A percentile compares a stretch with the other conserved stretches of the same genome.
phyloP scores from a whole-genome alignment of 2,329 filamentous ascomycete species.

The Colletotrichum sp. region DNA sequence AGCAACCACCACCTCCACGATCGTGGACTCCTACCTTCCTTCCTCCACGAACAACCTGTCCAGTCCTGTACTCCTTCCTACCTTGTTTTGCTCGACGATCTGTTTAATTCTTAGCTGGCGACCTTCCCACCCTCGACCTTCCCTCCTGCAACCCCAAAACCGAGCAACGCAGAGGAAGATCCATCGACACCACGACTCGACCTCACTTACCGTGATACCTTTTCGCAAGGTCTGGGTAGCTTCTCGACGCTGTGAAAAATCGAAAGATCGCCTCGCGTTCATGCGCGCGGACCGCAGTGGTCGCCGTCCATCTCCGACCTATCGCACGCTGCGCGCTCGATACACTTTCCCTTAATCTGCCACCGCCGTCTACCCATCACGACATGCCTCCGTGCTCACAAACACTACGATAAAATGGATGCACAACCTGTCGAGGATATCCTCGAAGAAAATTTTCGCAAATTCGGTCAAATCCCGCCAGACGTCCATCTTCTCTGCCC shows the following conservation, averaged over 20 bases:
- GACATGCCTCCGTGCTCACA: neutral
- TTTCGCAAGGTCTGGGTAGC: neutral
- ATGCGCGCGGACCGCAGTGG: neutral
- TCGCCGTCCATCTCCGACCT: neutral
- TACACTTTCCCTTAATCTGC: neutral
- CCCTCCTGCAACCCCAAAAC: neutral
- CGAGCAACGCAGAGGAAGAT: neutral
- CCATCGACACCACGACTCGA: neutral
- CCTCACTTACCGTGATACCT: neutral
- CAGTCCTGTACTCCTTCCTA: neutral
- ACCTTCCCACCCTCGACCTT: neutral
- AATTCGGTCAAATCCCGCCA: constrained; percentile 47
- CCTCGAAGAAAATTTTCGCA: constrained; percentile 47
- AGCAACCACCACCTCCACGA: neutral
- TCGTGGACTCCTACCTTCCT: neutral
- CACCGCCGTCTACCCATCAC: neutral
- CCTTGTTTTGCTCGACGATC: neutral
- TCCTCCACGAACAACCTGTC: neutral
- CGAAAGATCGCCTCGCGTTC: neutral
- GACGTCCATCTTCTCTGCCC: constrained; percentile 73
- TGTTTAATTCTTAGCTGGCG: neutral
- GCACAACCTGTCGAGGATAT: constrained; percentile 39
- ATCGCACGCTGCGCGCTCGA: neutral
- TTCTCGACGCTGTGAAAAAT: neutral
- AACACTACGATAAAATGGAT: constrained; percentile 37